A percentile compares a stretch with the other conserved stretches of the same genome.
These are phyloP conservation scores for Aspergillus jensenii DNA, from an alignment of 2,329 filamentous ascomycete species.

Conservation along the genomic window DNA sequence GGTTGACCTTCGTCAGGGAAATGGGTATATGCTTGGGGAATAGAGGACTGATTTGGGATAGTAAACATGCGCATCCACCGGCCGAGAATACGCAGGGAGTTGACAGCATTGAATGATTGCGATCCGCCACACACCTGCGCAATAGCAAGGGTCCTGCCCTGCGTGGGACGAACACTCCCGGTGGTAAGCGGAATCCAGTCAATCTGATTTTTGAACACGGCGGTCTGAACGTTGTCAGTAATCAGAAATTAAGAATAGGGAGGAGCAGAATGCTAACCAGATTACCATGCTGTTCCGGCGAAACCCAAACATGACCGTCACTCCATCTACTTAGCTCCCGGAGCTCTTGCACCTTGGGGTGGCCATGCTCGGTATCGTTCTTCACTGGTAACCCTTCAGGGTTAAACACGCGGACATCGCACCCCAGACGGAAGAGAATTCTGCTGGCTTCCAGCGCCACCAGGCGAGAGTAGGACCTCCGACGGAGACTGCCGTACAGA, in stretches of 20 bases:
- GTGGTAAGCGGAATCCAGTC: conserved; percentile 67
- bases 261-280: conserved; percentile 38
- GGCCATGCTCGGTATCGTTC: conserved; percentile 36
- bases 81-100: conserved; percentile 62
- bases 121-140: conserved; percentile 65
- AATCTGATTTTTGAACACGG: conserved; percentile 69
- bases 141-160: conserved; percentile 63
- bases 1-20: conserved; percentile 53
- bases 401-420: conserved; percentile 49
- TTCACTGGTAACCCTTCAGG: conserved; percentile 62
- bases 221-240: conserved; percentile 46
- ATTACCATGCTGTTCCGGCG: conserved; percentile 33
- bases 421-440: not conserved
- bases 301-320: too few species aligned
- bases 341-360: conserved; percentile 44
- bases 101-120: conserved; percentile 68
- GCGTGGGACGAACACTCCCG: conserved; percentile 64
- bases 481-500: not conserved
- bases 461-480: not conserved
- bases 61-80: conserved; percentile 71
- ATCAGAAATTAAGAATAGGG: not conserved
- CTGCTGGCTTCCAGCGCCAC: not conserved
- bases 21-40: conserved; percentile 64
- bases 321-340: conserved; percentile 55
- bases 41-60: conserved; percentile 65